These are phyloP conservation scores for Actinomucor elegans DNA, from an alignment of 371 early-diverging fungal species.

Conservation along the genomic window DNA sequence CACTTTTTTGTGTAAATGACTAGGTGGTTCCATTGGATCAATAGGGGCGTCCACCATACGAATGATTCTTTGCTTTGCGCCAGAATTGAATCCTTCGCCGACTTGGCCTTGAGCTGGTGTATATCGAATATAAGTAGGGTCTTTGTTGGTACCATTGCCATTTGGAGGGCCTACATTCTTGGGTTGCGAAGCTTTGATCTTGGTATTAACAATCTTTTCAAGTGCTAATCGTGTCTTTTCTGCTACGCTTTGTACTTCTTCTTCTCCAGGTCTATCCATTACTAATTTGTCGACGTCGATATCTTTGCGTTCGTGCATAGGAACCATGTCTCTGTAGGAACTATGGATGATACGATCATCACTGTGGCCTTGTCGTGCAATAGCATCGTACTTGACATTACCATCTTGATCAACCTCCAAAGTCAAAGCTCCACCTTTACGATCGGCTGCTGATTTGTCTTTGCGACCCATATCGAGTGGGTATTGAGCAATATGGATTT, in stretches of 20 bases:
- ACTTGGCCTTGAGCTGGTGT: constrained; percentile 75
- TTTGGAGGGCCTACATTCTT: constrained; percentile 52
- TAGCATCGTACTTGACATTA: constrained; percentile 87
- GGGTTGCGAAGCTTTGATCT: constrained; percentile 71
- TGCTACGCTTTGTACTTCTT: constrained; percentile 77
- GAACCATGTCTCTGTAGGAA: constrained; percentile 80
- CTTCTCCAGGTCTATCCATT: constrained; percentile 78
- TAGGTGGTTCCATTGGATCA: constrained; percentile 96
- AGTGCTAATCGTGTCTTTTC: constrained; percentile 88
- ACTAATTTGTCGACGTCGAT: constrained; percentile 67
- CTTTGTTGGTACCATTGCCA: constrained; percentile 57
- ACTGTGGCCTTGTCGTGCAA: constrained; percentile 78
- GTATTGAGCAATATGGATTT: constrained; percentile 88
- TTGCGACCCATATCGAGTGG: constrained; percentile 93
- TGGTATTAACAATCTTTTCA: constrained; percentile 84
- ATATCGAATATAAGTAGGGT: constrained; percentile 87
- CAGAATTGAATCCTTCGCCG: constrained; percentile 62
- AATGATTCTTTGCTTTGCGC: constrained; percentile 82
- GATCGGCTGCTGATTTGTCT: constrained; percentile 40
- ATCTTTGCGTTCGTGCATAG: constrained; percentile 75
- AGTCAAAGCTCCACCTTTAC: constrained; percentile 74
- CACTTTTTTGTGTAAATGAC: constrained; percentile 88
- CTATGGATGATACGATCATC: constrained; percentile 79
- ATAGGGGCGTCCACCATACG: constrained; percentile 92
- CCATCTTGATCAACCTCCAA: constrained; percentile 90